Base-by-base conservation (phyloP, 1,139 yeast genomes). In the Pneumocystis jirovecii region DNA sequence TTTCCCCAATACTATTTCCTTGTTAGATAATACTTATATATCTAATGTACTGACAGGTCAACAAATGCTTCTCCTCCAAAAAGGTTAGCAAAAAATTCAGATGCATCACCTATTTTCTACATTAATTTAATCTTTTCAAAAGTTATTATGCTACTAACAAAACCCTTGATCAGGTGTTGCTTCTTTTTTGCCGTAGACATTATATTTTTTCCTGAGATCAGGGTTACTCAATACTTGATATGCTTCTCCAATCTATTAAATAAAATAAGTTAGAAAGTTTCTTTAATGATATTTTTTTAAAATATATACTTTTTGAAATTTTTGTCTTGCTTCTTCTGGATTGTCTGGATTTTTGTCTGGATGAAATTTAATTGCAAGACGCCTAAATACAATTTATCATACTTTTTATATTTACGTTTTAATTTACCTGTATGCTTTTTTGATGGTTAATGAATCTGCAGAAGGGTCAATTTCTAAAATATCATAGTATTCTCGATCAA, bases 291-390 rank as follows among this genome's bases (percentile, higher is more conserved):
- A 12, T 42, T 25, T 29, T 39, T 3, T 25, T 21, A 12, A 25
- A 50, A 50, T 25, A 50, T n/a, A 25, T 15, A 50, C 57, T 50
- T 50, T 50, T 50, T 50, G 57, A 25, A 50, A 50, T 12, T 25
- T 50, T 50, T 50, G 7, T 25, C 57, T 50, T 25, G 57, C 29
- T 50, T 50, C 57, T 15, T 50, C 57, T 1, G 57, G 57, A 25
- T 50, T 40, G 71, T 83, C 86, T 74, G 88, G 96, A 74, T 86
- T 86, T 82, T 93, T 93, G 79, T 93, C 98, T 68, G 98, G 98
- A 76, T 93, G 98, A 78, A 84, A 65, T 74, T 88, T 91, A 73
- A 93, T 83, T 31, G 98, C 98, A 17, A 66, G 65, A 25, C 57
- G 57, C 7, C 57, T 50, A 10, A 50, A 15, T 0, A 25, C 34